phyloP scores from a whole-genome alignment of 768 basidiomycete genomes.

The Sarcodon sp. region DNA sequence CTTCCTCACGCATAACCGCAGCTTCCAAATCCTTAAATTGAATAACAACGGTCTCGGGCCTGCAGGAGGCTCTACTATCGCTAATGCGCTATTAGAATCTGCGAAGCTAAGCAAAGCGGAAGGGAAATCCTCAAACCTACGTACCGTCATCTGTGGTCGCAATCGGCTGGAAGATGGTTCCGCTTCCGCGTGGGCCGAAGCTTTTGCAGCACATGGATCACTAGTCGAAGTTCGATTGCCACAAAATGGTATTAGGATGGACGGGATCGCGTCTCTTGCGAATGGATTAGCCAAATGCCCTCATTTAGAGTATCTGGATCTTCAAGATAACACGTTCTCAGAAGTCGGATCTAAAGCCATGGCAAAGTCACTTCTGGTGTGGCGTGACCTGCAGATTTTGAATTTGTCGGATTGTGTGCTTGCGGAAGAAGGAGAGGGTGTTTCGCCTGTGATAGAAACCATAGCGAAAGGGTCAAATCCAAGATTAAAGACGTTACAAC shows the following conservation, averaged over 20 bases:
- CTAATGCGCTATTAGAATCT: slow-evolving; percentile 70
- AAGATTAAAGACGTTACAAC: slow-evolving; percentile 60
- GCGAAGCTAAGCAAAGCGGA: slow-evolving; percentile 54
- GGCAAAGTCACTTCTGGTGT: slow-evolving; percentile 51
- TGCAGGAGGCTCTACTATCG: slow-evolving; percentile 74
- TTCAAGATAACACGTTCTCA: slow-evolving; percentile 85
- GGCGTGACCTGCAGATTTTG: slow-evolving; percentile 65
- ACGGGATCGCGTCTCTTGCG: slow-evolving; percentile 74
- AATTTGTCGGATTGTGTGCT: slow-evolving; percentile 91
- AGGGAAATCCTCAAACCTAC: slow-evolving; percentile 60
- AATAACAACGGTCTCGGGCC: slow-evolving; percentile 97
- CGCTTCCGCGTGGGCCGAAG: slow-evolving; percentile 72
- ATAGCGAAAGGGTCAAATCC: slow-evolving; percentile 61
- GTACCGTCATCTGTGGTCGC: slow-evolving; percentile 81
- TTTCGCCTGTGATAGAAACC: slow-evolving; percentile 48
- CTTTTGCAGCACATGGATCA: slow-evolving; percentile 74
- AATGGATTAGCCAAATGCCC: slow-evolving; percentile 57
- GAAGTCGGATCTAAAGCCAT: slow-evolving; percentile 39
- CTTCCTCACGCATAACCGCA: slow-evolving; percentile 74
- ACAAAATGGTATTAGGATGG: slow-evolving; percentile 96
- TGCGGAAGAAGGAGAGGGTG: slow-evolving; percentile 57
- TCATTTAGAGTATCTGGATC: slow-evolving; percentile 63
- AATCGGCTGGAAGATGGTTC: slow-evolving; percentile 93
- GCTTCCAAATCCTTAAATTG: slow-evolving; percentile 74
- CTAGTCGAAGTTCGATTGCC: slow-evolving; percentile 84